Conservation (phyloP, 2,329 filamentous ascomycete genomes). For the Didymella sp. region DNA sequence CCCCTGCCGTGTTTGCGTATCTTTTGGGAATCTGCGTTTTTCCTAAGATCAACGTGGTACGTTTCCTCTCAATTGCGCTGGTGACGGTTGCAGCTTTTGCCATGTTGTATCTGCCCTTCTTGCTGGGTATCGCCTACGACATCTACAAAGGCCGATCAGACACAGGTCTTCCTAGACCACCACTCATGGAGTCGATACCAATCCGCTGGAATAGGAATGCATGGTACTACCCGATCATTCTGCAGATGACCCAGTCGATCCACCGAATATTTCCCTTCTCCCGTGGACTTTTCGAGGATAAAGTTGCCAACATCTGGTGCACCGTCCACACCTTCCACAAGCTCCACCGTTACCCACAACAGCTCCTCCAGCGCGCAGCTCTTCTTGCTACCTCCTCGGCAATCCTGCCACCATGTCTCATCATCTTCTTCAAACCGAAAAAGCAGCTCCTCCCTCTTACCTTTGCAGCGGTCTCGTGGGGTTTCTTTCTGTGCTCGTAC, state of each 20-base stretch:
- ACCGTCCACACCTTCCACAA: slow-evolving; percentile 89
- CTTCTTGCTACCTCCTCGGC: slow-evolving; percentile 75
- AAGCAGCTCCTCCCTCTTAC: slow-evolving; percentile 80
- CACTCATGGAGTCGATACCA: slow-evolving; percentile 69
- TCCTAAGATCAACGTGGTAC: slow-evolving; percentile 70
- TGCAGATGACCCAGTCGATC: slow-evolving; percentile 82
- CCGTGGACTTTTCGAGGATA: slow-evolving; percentile 96
- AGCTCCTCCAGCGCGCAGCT: slow-evolving; percentile 77
- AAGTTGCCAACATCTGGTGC: slow-evolving; percentile 99
- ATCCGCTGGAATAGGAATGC: slow-evolving; percentile 66
- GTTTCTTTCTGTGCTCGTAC: slow-evolving; percentile 96
- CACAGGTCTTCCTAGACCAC: slow-evolving; percentile 64
- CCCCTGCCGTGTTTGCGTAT: slow-evolving; percentile 89
- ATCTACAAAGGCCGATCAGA: slow-evolving; percentile 67
- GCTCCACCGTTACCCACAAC: slow-evolving; percentile 74
- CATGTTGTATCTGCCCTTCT: slow-evolving; percentile 75
- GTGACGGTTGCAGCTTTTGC: slow-evolving; percentile 77
- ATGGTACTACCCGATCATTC: slow-evolving; percentile 74
- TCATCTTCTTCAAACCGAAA: slow-evolving; percentile 79
- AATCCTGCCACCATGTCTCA: slow-evolving; percentile 78
- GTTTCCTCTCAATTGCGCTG: slow-evolving; percentile 77
- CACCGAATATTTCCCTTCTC: slow-evolving; percentile 96
- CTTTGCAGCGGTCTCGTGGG: slow-evolving; percentile 87
- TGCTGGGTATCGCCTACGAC: slow-evolving; percentile 75
- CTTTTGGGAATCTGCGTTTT: slow-evolving; percentile 86